Base-by-base conservation (phyloP, 805 yeast genomes). In the Barnettozyma populi region DNA sequence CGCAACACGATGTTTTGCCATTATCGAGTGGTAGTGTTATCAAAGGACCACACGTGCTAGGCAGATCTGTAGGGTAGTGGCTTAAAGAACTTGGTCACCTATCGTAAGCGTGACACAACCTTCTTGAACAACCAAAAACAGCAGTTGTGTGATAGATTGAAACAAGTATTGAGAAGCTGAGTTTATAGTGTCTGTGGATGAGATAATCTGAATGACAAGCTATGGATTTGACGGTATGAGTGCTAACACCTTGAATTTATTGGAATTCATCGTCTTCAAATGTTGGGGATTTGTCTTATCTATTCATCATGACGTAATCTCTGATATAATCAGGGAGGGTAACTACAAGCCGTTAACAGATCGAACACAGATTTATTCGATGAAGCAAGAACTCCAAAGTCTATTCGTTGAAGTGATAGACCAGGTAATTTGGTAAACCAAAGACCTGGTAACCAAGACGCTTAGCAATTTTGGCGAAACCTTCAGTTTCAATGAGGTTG, bases 391-490 rank as follows among this genome's bases (percentile, higher is more conserved):
- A 11, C 7, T 11, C 16, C n/a, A 35, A 14, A 16, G 8, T 32
- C 45, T 65, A 82, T 64, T 92, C 97, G 63, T 92, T 88, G 69
- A 79, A 84, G 60, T 92, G 99, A 66, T 79, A 92, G 24, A 94
- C 97, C 62, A 92, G 70, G 66, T 94, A 94, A 67, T 94, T 90
- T 46, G 98, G 99, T 62, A 94, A 75, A 5, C 99, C 99, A 63
- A 74, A 84, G 20, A 90, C 90, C 58, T 84, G 86, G 67, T 94
- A 90, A 29, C 96, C 96, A 53, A 94, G 74, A 57, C 98, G 75
- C 67, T 90, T 89, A 39, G 96, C 97, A 98, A 94, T 94, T 67
- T 84, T 85, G n/a, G 94, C 97, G 68, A 94, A 94, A 16, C 99
- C 99, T 69, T 94, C 99, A 9, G 97, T 90, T 72, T 94, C 99